A percentile compares a stretch with the other conserved stretches of the same genome.
phyloP scores from a whole-genome alignment of 495 filamentous ascomycete genomes.

The Daldinia caldariorum region DNA sequence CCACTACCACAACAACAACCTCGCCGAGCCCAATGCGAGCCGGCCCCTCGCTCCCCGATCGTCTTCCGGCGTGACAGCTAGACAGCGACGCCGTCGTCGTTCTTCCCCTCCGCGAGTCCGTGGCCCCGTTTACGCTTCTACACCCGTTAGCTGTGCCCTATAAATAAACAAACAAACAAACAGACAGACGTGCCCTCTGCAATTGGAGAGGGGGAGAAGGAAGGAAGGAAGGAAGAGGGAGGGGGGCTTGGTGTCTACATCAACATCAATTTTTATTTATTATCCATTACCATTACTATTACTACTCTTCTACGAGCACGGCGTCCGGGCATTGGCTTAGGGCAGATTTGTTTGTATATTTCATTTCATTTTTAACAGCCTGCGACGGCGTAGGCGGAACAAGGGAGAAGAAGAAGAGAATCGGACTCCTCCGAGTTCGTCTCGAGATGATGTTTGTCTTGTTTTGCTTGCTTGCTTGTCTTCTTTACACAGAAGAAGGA shows the following conservation, averaged over 20 bases:
- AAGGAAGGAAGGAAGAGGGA: no score
- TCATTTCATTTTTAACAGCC: conserved; percentile 21
- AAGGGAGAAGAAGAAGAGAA: no score
- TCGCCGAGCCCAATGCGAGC: conserved; percentile 13
- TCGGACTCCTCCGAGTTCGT: not conserved
- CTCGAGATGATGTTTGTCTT: conserved; percentile 17
- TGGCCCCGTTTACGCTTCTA: conserved; percentile 9
- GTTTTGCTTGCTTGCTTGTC: conserved; percentile 21
- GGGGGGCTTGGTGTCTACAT: not conserved
- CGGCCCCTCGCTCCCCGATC: conserved; percentile 5
- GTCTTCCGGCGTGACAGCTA: not conserved
- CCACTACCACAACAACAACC: no score
- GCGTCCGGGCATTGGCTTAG: conserved; percentile 43
- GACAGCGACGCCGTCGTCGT: conserved; percentile 1
- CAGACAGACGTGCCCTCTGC: no score
- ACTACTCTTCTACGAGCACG: conserved; percentile 39
- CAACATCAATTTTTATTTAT: conserved; percentile 3
- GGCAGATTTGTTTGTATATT: conserved; percentile 21
- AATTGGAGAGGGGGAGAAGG: not conserved
- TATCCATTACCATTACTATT: not conserved
- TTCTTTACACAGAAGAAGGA: not conserved
- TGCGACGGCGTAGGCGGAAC: conserved; percentile 35
- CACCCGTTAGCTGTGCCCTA: conserved; percentile 10
- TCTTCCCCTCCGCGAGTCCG: conserved; percentile 14
- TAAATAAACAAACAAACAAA: not conserved